Evolutionary conservation across 208 protist genomes (phyloP), one percentile per base, ranked within the genome.

Genomic region (Crithidia mellificae): DNA sequence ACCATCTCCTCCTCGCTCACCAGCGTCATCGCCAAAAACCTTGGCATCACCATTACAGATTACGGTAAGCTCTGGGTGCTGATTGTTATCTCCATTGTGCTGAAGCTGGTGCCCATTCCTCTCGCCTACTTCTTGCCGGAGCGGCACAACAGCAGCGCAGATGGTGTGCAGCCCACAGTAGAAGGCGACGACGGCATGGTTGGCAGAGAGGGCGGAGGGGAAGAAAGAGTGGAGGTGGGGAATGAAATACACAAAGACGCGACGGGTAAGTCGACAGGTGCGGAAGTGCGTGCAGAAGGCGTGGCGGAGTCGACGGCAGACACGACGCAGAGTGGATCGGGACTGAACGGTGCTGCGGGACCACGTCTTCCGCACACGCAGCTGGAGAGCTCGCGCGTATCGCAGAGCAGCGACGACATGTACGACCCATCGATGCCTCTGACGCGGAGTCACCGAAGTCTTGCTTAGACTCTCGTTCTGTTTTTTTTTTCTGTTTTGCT

Each of bases 61-160:
- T 83, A 77, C 52, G 59, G 54, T 20, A 19, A 27, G 12, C 64
- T 87, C 14, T 78, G 72, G 71, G 22, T 66, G 1, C 65, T 83
- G 0, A 39, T 87, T 14, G 6, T 63, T 25, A 70, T 84, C 14
- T 84, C 70, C 12, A 70, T 78, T 44, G 63, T 55, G 9, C 66
- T 68, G 22, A 87, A 82, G 68, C 56, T 84, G 19, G 24, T 76
- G 27, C 77, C 75, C n/a, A 84, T 87, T n/a, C 68, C 69, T 11
- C 24, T 82, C 25, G 81, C 78, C 5, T 84, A 74, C 55, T 34
- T 82, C 5, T 63, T 87, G 20, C 81, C 78, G 11, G 65, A 77
- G 49, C 68, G 67, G 14, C 56, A 41, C 43, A 25, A 41, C 43
- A 25, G 8, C 11, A 29, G n/a, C 22, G 22, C 46, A 12, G 58